These are phyloP conservation scores for Trametes coccinea DNA, from an alignment of 768 basidiomycete genomes.

Conservation along the genomic window DNA sequence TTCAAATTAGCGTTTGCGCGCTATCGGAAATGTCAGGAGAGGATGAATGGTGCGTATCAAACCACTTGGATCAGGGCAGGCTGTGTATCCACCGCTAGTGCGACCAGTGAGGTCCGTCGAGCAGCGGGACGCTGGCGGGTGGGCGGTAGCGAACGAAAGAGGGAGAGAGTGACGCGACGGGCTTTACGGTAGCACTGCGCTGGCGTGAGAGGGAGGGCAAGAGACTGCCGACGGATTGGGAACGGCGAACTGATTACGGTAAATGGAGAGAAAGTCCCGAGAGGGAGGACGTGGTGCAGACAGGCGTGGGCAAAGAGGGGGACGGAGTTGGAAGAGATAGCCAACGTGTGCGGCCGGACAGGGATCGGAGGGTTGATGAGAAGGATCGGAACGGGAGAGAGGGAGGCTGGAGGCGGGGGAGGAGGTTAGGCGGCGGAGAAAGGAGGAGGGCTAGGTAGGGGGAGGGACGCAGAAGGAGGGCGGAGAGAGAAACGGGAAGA, in stretches of 20 bases:
- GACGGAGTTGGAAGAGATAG: background rate
- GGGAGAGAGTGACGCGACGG: constrained; percentile 1
- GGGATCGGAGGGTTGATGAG: constrained; percentile 3
- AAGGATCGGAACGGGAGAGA: background rate
- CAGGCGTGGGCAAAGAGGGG: constrained; percentile 12
- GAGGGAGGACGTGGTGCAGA: background rate
- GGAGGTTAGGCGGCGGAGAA: constrained; percentile 4
- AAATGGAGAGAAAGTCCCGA: background rate
- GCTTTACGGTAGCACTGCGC: background rate
- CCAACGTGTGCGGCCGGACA: background rate
- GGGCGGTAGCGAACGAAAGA: background rate
- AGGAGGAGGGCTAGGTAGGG: background rate
- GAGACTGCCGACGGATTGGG: background rate
- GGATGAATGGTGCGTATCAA: background rate
- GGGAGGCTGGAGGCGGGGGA: background rate
- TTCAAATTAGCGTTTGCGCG: no score
- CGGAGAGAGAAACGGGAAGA: constrained; percentile 9
- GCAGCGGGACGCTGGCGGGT: background rate
- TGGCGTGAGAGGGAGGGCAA: background rate
- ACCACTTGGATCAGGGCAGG: background rate
- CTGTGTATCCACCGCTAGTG: constrained; percentile 1
- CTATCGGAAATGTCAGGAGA: no score
- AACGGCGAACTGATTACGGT: constrained; percentile 10
- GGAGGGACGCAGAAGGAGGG: background rate
- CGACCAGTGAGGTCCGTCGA: background rate